Percentiles rank a stretch among this genome's conserved stretches.
phyloP scores from a whole-genome alignment of 2,329 filamentous ascomycete genomes.

The Rhynchosporium graminicola region DNA sequence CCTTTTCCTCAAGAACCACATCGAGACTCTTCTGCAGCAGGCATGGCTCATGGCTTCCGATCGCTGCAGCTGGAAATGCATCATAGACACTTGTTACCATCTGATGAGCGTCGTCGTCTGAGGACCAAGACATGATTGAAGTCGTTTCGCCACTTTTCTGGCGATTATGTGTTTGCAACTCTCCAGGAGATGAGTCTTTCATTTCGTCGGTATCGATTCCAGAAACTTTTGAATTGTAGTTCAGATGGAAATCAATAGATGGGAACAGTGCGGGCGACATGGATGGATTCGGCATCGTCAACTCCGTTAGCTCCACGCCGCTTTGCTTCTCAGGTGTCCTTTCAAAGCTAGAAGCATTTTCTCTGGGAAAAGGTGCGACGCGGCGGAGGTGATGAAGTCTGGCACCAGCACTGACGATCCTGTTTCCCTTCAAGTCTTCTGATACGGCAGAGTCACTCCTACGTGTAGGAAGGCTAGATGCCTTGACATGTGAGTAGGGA shows the following conservation, averaged over 20 bases:
- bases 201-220: slow-evolving; percentile 15
- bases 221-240: slow-evolving; percentile 8
- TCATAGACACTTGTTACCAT: slow-evolving; percentile 15
- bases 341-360: slow-evolving; percentile 20
- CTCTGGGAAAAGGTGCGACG: slow-evolving; percentile 25
- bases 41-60: not conserved
- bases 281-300: slow-evolving; percentile 1
- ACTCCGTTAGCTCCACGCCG: not conserved
- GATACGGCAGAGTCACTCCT: slow-evolving; percentile 10
- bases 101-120: slow-evolving; percentile 7
- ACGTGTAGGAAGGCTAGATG: slow-evolving; percentile 24
- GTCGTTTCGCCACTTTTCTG: slow-evolving; percentile 20
- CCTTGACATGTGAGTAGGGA: slow-evolving; percentile 10
- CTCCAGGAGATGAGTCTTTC: not conserved
- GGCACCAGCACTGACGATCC: slow-evolving; percentile 22
- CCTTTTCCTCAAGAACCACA: slow-evolving; percentile 3
- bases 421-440: slow-evolving; percentile 10
- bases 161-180: not conserved
- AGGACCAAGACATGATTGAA: slow-evolving; percentile 23
- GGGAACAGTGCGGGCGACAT: not conserved
- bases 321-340: slow-evolving; percentile 2
- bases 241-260: not conserved
- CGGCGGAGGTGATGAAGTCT: slow-evolving; percentile 23
- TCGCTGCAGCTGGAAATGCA: slow-evolving; percentile 15
- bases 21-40: not conserved